Base-by-base conservation (phyloP, 2,329 filamentous ascomycete species). In the Neopestalotiopsis sp. region DNA sequence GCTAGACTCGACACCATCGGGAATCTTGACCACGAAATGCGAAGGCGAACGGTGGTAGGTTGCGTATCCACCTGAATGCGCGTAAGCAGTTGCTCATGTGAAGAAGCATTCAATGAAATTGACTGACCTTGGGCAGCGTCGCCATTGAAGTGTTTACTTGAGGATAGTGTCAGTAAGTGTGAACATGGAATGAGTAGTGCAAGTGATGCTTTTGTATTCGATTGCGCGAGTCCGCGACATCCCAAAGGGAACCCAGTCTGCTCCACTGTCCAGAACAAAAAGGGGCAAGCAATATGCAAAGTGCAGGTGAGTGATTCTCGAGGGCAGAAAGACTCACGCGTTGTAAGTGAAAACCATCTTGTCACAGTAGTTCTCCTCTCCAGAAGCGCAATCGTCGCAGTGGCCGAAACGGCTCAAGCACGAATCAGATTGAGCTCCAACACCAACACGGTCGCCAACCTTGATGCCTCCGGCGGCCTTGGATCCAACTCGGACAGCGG, bases 401-500 rank as follows among this genome's bases (percentile, higher is more conserved):
- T 74, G 65, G 5, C 73, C 68, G 62, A 72, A 74, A 10, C 74
- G 70, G 69, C 74, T 62, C 49, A 82, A 75, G 74, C 86, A 88
- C 14, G 82, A 79, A 67, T 75, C 75, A 62, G 80, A 81, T 70
- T 86, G 84, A 5, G 84, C 84, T 68, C 85, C 85, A 40, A 86
- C 78, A 38, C 85, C 85, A 49, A 87, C 85, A 13, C 86, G 81
- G 71, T 89, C 87, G 61, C 88, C 86, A 30, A 87, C 69, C 61
- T 82, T 78, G 73, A 87, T 80, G n/a, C 77, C 71, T 5, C 69
- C 75, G 12, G 79, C 70, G 32, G 73, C 71, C 67, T 69, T 58
- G 12, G 75, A 73, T 9, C 84, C 85, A 30, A 86, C 74, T 6
- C 80, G 79, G 30, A 81, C 78, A 4, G 81, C 81, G 7, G 73